Percentiles rank a stretch among this genome's conserved stretches.
Evolutionary conservation across 495 filamentous ascomycete species (phyloP).

Genomic region (Annulohypoxylon bovei): DNA sequence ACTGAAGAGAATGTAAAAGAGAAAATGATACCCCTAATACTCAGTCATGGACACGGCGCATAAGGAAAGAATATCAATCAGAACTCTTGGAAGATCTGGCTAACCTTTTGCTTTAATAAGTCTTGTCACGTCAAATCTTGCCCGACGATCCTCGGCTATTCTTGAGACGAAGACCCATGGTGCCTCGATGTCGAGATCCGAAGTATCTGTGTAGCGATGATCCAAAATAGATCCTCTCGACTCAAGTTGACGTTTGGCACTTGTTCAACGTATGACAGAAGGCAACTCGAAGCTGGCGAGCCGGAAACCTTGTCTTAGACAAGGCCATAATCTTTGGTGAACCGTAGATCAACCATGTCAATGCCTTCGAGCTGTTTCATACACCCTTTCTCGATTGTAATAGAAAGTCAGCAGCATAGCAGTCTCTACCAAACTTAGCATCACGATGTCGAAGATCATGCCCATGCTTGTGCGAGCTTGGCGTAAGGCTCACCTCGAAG

Average conservation of each 20-base stretch:
- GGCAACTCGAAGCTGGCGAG: slow-evolving; percentile 35
- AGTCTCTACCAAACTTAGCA: slow-evolving; percentile 27
- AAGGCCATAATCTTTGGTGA: slow-evolving; percentile 20
- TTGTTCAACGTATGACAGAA: not conserved
- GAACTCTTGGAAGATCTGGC: slow-evolving; percentile 47
- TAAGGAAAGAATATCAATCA: slow-evolving; percentile 36
- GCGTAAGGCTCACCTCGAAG: slow-evolving; percentile 35
- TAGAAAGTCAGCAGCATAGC: slow-evolving; percentile 7
- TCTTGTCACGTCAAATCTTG: slow-evolving; percentile 32
- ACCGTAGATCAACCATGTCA: slow-evolving; percentile 19
- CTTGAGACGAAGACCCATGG: slow-evolving; percentile 37
- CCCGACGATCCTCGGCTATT: slow-evolving; percentile 29
- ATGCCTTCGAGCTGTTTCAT: slow-evolving; percentile 32
- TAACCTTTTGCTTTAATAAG: slow-evolving; percentile 37
- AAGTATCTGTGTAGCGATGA: slow-evolving; percentile 3
- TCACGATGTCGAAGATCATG: slow-evolving; percentile 28
- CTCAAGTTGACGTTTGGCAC: slow-evolving; percentile 33
- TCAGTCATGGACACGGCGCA: slow-evolving; percentile 25
- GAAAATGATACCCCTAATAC: slow-evolving; percentile 34
- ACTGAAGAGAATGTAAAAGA: slow-evolving; percentile 32
- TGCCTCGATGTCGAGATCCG: slow-evolving; percentile 14
- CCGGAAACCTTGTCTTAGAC: slow-evolving; percentile 30
- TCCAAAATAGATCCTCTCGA: slow-evolving; percentile 33
- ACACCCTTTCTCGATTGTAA: slow-evolving; percentile 10
- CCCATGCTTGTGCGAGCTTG: slow-evolving; percentile 27